phyloP scores from a whole-genome alignment of 176 grass and related monocot genomes.

The Avena atlantica region DNA sequence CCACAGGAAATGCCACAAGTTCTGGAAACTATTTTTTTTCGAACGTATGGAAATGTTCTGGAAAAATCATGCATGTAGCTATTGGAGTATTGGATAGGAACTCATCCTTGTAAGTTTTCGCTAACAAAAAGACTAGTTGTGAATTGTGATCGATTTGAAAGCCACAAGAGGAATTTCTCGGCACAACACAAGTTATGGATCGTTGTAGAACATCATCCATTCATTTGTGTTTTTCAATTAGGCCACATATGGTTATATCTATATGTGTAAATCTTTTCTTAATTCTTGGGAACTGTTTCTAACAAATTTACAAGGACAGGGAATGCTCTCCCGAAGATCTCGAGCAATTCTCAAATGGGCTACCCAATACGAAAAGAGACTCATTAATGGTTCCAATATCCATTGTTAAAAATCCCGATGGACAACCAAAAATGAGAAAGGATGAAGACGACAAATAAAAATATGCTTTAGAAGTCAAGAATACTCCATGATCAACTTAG shows the following conservation, averaged over 20 bases:
- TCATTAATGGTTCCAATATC: conserved; percentile 8
- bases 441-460: neutral
- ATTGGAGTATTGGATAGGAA: neutral
- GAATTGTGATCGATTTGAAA: neutral
- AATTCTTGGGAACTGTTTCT: neutral
- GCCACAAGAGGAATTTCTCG: neutral
- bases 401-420: conserved; percentile 39
- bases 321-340: neutral
- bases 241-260: neutral
- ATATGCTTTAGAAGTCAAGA: conserved; percentile 25
- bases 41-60: too few relatives aligned
- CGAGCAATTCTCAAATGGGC: neutral
- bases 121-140: too few relatives aligned
- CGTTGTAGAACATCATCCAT: neutral
- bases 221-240: neutral
- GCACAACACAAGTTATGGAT: neutral
- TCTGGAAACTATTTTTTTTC: too few relatives aligned
- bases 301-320: neutral
- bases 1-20: too few relatives aligned
- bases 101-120: neutral
- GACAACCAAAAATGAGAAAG: conserved; percentile 6
- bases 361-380: conserved; percentile 8
- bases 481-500: conserved; percentile 44
- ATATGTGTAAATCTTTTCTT: neutral
- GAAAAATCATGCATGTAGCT: neutral